Percentiles rank a stretch among this genome's conserved stretches.
Conservation (phyloP, 2,329 filamentous ascomycete genomes). For the Colletotrichum tamarilloi region DNA sequence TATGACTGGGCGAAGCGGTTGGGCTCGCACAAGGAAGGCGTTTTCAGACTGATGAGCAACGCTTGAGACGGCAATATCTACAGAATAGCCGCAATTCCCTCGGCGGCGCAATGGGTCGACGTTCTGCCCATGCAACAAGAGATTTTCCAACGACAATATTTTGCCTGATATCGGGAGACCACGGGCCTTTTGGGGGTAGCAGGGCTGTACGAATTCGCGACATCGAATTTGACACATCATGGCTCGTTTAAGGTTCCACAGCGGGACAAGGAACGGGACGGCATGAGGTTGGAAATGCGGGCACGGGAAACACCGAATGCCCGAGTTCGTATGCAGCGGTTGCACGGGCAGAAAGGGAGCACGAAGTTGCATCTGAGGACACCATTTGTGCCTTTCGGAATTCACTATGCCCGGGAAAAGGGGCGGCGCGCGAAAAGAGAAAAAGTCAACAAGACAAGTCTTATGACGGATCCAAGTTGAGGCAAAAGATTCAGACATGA, state of each 20-base stretch:
- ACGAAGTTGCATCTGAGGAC: not conserved
- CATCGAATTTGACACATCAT: not conserved
- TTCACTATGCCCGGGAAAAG: not conserved
- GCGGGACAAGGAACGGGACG: not conserved
- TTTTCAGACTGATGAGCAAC: not conserved
- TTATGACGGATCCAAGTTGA: not conserved
- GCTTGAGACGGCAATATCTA: not conserved
- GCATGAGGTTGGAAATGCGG: not conserved
- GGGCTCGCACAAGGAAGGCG: not conserved
- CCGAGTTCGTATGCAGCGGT: not conserved
- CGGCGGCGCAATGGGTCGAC: not conserved
- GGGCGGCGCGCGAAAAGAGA: not conserved
- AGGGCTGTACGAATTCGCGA: not conserved
- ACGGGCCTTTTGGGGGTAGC: not conserved
- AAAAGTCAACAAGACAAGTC: not conserved
- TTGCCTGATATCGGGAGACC: not conserved
- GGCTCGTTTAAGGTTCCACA: not conserved
- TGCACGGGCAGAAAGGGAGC: not conserved
- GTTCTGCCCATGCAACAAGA: not conserved
- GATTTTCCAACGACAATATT: not conserved
- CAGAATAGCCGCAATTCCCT: not conserved
- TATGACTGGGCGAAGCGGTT: not conserved
- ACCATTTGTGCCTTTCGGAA: not conserved
- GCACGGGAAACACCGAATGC: not conserved
- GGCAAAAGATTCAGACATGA: not conserved